Conservation (phyloP, 495 filamentous ascomycete genomes). For the Neurospora sp. region DNA sequence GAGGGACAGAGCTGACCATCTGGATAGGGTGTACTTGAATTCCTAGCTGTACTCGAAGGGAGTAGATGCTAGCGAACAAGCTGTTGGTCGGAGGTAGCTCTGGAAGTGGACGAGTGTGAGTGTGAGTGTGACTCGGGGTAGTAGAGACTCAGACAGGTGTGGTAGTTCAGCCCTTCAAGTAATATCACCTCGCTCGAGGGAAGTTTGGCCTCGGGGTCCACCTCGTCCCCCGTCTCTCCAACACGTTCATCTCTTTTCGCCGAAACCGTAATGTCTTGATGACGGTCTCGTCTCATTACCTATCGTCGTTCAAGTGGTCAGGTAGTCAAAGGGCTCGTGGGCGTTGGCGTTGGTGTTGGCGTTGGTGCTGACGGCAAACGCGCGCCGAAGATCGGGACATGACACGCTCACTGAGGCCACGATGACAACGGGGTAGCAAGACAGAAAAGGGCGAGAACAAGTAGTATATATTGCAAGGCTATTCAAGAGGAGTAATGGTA, state of each 20-base stretch:
- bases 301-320: background rate
- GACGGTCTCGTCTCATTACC: background rate
- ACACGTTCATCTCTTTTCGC: background rate
- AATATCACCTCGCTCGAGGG: background rate
- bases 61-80: background rate
- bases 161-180: background rate
- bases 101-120: background rate
- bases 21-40: background rate
- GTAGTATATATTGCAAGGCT: background rate
- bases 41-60: background rate
- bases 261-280: background rate
- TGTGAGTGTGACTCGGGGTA: background rate
- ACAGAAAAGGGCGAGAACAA: background rate
- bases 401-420: background rate
- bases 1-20: background rate
- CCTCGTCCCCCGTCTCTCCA: background rate
- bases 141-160: background rate
- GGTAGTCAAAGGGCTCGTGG: background rate
- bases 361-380: background rate
- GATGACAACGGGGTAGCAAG: background rate
- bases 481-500: background rate
- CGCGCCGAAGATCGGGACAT: background rate
- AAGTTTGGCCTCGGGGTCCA: background rate
- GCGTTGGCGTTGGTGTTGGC: background rate
- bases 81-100: background rate